Evolutionary conservation across 2,329 filamentous ascomycete genomes (phyloP).

Genomic region (Penicillium sp.): DNA sequence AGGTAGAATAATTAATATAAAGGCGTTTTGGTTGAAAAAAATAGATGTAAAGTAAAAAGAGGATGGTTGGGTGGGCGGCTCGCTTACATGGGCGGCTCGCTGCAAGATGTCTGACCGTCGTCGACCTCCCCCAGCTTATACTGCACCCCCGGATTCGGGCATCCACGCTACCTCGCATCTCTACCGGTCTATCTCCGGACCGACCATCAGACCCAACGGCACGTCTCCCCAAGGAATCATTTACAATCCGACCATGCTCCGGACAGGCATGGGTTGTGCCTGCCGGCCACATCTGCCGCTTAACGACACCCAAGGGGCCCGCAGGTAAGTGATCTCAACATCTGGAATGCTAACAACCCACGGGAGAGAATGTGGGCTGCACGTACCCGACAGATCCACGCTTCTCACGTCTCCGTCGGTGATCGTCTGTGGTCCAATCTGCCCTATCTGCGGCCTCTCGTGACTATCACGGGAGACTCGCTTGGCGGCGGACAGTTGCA

Average conservation of each 20-base stretch:
- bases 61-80: too few species aligned
- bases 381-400: constrained; percentile 74
- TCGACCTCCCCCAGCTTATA: constrained; percentile 41
- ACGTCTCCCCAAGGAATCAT: constrained; percentile 43
- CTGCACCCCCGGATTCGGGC: constrained; percentile 34
- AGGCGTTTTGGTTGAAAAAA: too few species aligned
- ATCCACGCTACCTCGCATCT: constrained; percentile 37
- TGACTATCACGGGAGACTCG: constrained; percentile 69
- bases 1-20: too few species aligned
- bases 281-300: constrained; percentile 65
- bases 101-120: too few species aligned
- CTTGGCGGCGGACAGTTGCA: constrained; percentile 46
- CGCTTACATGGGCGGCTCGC: too few species aligned
- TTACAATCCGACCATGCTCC: constrained; percentile 69
- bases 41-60: too few species aligned
- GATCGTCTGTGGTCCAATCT: constrained; percentile 76
- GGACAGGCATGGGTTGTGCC: constrained; percentile 70
- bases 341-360: constrained; percentile 75
- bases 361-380: constrained; percentile 80
- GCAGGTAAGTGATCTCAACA: constrained; percentile 80
- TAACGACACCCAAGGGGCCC: constrained; percentile 74
- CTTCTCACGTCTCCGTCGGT: constrained; percentile 67
- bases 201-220: constrained; percentile 27
- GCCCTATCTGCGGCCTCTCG: constrained; percentile 72
- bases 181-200: constrained; percentile 39